Conservation (phyloP, 768 basidiomycete genomes). For the Mycena latifolia region DNA sequence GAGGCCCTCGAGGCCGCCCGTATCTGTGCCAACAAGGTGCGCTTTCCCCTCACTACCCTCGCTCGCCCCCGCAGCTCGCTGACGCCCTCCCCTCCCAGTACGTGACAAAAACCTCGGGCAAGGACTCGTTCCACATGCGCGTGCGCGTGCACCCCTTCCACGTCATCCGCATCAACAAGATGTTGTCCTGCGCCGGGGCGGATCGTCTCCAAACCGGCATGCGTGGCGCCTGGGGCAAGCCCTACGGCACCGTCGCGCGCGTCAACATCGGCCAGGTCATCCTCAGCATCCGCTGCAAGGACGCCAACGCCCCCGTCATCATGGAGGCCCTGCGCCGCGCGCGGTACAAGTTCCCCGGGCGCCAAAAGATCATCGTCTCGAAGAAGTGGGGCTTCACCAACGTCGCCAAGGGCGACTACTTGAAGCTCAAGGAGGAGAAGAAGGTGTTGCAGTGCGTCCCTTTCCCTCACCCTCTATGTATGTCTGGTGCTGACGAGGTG, state of each 20-base stretch:
- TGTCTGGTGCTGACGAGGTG: neutral
- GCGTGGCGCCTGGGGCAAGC: slow-evolving; percentile 99
- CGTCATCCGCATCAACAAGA: slow-evolving; percentile 99
- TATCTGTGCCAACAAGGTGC: slow-evolving; percentile 95
- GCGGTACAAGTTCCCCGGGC: slow-evolving; percentile 99
- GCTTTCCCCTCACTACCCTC: neutral
- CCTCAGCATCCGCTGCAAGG: slow-evolving; percentile 89
- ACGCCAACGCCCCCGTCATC: slow-evolving; percentile 86
- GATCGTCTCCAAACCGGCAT: slow-evolving; percentile 98
- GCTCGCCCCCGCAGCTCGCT: neutral
- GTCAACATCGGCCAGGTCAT: slow-evolving; percentile 98
- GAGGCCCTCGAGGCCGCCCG: slow-evolving; percentile 98
- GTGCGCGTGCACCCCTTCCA: slow-evolving; percentile 99
- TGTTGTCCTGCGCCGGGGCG: slow-evolving; percentile 99
- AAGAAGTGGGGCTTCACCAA: slow-evolving; percentile 99
- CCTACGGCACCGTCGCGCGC: slow-evolving; percentile 95
- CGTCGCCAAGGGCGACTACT: slow-evolving; percentile 90
- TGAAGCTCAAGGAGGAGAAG: slow-evolving; percentile 91
- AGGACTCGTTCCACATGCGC: slow-evolving; percentile 98
- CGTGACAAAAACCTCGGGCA: slow-evolving; percentile 97
- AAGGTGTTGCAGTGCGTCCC: slow-evolving; percentile 84
- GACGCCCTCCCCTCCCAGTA: slow-evolving; percentile 56
- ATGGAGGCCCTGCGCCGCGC: slow-evolving; percentile 98
- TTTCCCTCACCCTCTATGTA: neutral
- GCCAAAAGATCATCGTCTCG: slow-evolving; percentile 96